Evolutionary conservation across 768 basidiomycete genomes (phyloP).

Genomic region (Kwoniella heveanensis): DNA sequence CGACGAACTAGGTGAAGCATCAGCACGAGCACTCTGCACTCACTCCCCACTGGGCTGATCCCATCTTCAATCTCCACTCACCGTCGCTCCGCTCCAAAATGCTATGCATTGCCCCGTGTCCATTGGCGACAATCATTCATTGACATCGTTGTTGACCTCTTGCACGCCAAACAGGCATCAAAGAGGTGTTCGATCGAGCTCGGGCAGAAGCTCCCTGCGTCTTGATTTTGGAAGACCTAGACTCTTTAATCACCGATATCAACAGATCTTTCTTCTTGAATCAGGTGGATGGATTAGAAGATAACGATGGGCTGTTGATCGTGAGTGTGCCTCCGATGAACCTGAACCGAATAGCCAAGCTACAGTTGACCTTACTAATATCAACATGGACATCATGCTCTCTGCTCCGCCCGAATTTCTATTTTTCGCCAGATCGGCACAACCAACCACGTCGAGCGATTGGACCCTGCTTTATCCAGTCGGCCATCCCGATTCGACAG

Average conservation of each 20-base stretch:
- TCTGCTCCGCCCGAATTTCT: too few relatives aligned
- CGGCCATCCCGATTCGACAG: conserved; percentile 84
- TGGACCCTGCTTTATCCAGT: conserved; percentile 74
- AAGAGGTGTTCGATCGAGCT: conserved; percentile 71
- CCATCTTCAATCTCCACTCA: not conserved
- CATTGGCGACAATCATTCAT: too few relatives aligned
- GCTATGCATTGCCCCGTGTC: too few relatives aligned
- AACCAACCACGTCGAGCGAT: conserved; percentile 79
- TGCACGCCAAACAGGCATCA: conserved; percentile 61
- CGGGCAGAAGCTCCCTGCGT: conserved; percentile 59
- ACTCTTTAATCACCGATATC: conserved; percentile 73
- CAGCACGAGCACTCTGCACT: not conserved
- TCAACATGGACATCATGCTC: too few relatives aligned
- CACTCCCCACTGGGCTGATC: not conserved
- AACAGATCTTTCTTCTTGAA: conserved; percentile 89
- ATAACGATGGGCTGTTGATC: conserved; percentile 76
- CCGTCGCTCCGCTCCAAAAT: too few relatives aligned
- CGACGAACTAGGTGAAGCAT: conserved; percentile 21
- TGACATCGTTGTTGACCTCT: not conserved
- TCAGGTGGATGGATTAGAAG: conserved; percentile 73
- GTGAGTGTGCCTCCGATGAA: too few relatives aligned
- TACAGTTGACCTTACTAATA: too few relatives aligned
- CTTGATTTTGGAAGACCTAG: conserved; percentile 68
- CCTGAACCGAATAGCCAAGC: too few relatives aligned
- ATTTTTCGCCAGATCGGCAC: conserved; percentile 37